Base-by-base conservation (phyloP, 257 asterid genomes). In the Schizonepeta tenuifolia region DNA sequence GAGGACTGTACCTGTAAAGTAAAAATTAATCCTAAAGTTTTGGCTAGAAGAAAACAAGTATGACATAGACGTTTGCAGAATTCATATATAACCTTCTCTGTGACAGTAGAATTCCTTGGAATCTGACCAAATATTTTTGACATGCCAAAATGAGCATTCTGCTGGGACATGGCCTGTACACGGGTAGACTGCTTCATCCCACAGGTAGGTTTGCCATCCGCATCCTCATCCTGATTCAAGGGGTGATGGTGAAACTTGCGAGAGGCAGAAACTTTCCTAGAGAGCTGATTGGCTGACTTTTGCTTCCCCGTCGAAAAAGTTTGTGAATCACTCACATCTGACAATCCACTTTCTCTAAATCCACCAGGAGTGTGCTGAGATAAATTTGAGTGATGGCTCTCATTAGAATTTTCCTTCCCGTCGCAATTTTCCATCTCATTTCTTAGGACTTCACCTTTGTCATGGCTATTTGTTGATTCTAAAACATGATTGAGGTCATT, bases 171-270 rank as follows among this genome's bases (percentile, higher is more conserved):
- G 56, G 82, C 74, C 75, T 74, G 86, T 57, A 72, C 28, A 65
- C 24, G 81, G 69, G 72, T 67, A 46, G 90, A 67, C 56, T 83
- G 87, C 79, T 81, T 86, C 65, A 54, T 65, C 44, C 76, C 86
- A 76, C 51, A 40, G 61, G 81, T 59, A 75, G 83, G 78, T 62
- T 78, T 91, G 47, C 74, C 76, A 71, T 80, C 96, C 28, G 74
- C 78, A 75, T 83, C 85, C 54, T 40, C 80, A 63, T 83, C 91
- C 85, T 83, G 67, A 82, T 89, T 89, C 97, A 88, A 77, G 78
- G 97, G 97, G 82, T 93, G 96, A 80, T 83, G 83, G 67, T 87
- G 98, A 85, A 91, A 93, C 75, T 91, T 91, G 59, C 83, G 88
- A 57, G 91, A 80, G 73, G 78, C 87, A 49, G 96, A 67, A 75